Conservation (phyloP, 1,284 basidiomycete species). For the Pyrrhoderma noxium region DNA sequence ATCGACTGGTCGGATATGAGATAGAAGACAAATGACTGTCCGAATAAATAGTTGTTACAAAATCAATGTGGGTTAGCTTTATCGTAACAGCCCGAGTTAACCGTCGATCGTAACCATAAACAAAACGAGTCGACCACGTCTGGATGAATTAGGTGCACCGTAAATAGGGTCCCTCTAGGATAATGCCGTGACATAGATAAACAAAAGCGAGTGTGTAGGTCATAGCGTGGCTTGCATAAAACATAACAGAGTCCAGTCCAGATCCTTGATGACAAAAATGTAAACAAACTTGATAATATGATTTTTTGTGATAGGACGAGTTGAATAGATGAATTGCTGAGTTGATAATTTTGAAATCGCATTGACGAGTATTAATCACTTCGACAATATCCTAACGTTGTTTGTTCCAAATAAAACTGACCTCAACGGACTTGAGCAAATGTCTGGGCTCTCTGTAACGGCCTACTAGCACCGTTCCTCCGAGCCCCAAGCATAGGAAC, state of each 20-base stretch:
- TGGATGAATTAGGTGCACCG: constrained; percentile 7
- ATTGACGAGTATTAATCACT: too few species aligned
- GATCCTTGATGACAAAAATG: background rate
- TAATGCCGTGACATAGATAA: background rate
- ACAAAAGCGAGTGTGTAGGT: constrained; percentile 1
- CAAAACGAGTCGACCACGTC: background rate
- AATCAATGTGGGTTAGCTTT: background rate
- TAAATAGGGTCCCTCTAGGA: background rate
- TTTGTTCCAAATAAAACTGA: too few species aligned
- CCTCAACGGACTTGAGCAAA: constrained; percentile 13
- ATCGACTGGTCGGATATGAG: background rate
- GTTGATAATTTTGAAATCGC: background rate
- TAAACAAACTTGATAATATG: background rate
- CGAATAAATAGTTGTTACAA: constrained; percentile 4
- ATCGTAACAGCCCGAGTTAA: background rate
- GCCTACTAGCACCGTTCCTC: constrained; percentile 1
- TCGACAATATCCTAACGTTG: too few species aligned
- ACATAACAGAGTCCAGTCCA: constrained; percentile 4
- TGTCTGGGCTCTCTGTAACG: constrained; percentile 16
- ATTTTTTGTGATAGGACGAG: background rate
- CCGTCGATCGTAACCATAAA: too few species aligned
- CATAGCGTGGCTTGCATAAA: constrained; percentile 1
- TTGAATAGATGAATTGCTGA: background rate
- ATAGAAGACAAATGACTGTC: background rate
- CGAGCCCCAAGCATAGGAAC: constrained; percentile 14